A percentile compares a stretch with the other conserved stretches of the same genome.
Conservation (phyloP, 306 rosid species). For the Quercus cerris region DNA sequence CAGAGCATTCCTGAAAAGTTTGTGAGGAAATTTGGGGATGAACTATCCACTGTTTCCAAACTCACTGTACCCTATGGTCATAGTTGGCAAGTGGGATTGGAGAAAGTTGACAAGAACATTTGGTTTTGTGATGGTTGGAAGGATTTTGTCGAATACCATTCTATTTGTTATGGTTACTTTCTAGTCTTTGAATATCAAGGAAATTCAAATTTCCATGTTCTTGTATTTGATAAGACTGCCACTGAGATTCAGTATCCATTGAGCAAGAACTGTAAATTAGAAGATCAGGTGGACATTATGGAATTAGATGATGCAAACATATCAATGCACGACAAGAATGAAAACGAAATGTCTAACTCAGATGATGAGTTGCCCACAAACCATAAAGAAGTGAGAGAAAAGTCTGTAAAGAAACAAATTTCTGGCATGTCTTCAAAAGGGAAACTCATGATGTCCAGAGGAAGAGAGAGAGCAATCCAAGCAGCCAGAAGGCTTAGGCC, state of each 20-base stretch:
- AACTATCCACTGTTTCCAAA: slow-evolving; percentile 1
- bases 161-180: slow-evolving; percentile 2
- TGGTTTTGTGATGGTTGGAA: slow-evolving; percentile 14
- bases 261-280: neutral
- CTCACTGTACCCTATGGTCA: slow-evolving; percentile 14
- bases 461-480: neutral
- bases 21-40: slow-evolving; percentile 1
- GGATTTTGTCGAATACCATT: slow-evolving; percentile 14
- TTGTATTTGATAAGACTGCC: slow-evolving; percentile 2
- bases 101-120: neutral
- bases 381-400: neutral
- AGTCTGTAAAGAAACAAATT: neutral
- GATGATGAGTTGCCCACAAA: neutral
- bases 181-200: slow-evolving; percentile 20
- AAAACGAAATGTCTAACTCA: neutral
- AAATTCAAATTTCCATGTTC: slow-evolving; percentile 21
- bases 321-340: neutral
- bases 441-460: neutral
- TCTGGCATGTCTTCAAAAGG: neutral
- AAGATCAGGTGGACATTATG: no score
- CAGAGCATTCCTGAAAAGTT: slow-evolving; percentile 18
- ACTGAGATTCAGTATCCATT: slow-evolving; percentile 25
- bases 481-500: neutral
- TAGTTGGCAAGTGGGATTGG: slow-evolving; percentile 17
- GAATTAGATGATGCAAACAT: neutral